phyloP scores from a whole-genome alignment of 495 filamentous ascomycete species.

The Penicillium bovifimosum region DNA sequence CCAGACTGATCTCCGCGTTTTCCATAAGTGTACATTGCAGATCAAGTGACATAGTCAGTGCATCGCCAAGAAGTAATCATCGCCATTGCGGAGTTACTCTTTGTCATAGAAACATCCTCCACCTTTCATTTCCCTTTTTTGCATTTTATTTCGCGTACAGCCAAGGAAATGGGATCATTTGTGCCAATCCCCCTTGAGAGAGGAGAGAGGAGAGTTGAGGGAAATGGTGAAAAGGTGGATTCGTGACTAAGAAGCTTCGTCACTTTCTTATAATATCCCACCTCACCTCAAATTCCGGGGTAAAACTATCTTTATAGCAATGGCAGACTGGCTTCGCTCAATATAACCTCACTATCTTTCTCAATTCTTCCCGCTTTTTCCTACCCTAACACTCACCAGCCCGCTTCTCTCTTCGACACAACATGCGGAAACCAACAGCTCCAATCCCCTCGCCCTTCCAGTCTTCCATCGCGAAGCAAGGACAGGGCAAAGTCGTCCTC shows the following conservation, averaged over 20 bases:
- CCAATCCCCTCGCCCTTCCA: conserved; percentile 58
- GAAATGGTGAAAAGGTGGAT: background rate
- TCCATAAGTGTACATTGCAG: background rate
- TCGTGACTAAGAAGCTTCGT: conserved; percentile 2
- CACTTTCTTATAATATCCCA: conserved; percentile 8
- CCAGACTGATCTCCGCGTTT: background rate
- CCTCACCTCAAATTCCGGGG: conserved; percentile 16
- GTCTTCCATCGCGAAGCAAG: conserved; percentile 62
- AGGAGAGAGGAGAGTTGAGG: background rate
- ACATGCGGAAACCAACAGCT: conserved; percentile 31
- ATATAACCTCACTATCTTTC: background rate
- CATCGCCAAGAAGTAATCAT: conserved; percentile 4
- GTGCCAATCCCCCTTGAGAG: background rate
- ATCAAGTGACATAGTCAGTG: conserved; percentile 6
- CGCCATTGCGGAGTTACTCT: conserved; percentile 4
- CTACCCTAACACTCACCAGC: background rate
- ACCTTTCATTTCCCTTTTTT: background rate
- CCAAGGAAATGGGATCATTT: background rate
- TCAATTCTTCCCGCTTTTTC: background rate
- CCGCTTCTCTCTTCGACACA: background rate
- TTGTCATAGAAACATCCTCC: conserved; percentile 7
- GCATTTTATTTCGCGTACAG: background rate
- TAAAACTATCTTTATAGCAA: conserved; percentile 1
- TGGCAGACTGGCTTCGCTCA: background rate
- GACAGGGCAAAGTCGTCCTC: conserved; percentile 71